Percentiles rank a stretch among this genome's conserved stretches.
Conservation (phyloP, 2,329 filamentous ascomycete genomes). For the Aspergillus tamarii region DNA sequence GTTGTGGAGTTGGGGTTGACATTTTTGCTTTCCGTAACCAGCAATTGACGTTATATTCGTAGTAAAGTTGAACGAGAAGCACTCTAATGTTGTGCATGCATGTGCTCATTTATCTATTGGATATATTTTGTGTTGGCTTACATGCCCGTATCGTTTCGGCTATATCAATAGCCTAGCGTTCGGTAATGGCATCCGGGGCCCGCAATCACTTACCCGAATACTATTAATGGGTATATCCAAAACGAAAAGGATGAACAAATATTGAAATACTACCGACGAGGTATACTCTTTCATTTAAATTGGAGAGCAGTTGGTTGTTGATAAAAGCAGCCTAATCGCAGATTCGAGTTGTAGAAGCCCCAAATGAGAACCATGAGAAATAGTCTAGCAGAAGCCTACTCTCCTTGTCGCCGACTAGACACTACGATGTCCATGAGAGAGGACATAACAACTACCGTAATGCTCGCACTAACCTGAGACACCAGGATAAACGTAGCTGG, state of each 20-base stretch:
- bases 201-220: too few species aligned
- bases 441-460: neutral
- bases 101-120: neutral
- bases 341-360: neutral
- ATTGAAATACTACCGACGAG: too few species aligned
- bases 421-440: neutral
- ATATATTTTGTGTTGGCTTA: neutral
- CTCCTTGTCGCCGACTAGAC: neutral
- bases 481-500: neutral
- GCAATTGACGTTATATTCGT: too few species aligned
- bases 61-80: neutral
- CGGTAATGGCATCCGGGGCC: neutral
- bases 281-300: neutral
- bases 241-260: too few species aligned
- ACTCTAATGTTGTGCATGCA: neutral
- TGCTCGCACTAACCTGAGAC: neutral
- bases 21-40: neutral
- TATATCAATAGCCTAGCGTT: neutral
- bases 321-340: neutral
- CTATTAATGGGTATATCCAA: too few species aligned
- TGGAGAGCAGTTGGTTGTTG: neutral
- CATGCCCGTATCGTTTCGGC: neutral
- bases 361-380: neutral
- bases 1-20: neutral
- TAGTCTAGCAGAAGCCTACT: neutral